Conservation (phyloP, 495 filamentous ascomycete species). For the Daldinia vernicosa region DNA sequence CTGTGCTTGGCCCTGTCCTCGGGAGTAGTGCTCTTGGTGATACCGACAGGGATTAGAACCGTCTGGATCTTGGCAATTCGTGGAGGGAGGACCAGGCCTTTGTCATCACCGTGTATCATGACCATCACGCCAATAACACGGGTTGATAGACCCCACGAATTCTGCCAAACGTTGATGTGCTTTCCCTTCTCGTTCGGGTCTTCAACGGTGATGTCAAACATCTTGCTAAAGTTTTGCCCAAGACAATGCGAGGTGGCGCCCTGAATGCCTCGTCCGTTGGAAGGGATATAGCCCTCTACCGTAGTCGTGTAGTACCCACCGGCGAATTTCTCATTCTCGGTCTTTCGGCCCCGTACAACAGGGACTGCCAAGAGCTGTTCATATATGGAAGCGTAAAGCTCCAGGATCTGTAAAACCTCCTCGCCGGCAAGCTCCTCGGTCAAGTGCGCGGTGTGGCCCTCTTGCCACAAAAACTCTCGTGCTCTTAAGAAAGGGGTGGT, state of each 20-base stretch:
- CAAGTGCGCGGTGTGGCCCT: conserved; percentile 95
- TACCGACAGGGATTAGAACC: conserved; percentile 90
- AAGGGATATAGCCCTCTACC: conserved; percentile 92
- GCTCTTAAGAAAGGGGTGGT: conserved; percentile 93
- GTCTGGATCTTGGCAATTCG: conserved; percentile 86
- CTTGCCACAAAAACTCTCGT: conserved; percentile 97
- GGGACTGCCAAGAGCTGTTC: conserved; percentile 93
- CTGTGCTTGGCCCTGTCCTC: conserved; percentile 78
- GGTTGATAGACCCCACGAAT: conserved; percentile 97
- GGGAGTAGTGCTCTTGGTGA: conserved; percentile 83
- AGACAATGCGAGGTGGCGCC: conserved; percentile 93
- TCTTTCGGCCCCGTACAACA: conserved; percentile 89
- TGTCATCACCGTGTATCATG: conserved; percentile 95
- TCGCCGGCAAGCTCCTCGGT: conserved; percentile 77
- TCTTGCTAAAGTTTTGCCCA: conserved; percentile 96
- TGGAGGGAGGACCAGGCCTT: conserved; percentile 90
- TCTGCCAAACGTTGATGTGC: conserved; percentile 91
- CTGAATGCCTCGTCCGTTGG: conserved; percentile 95
- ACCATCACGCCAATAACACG: conserved; percentile 97
- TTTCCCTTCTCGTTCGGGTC: conserved; percentile 85
- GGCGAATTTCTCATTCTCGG: conserved; percentile 95
- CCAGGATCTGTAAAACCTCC: conserved; percentile 93
- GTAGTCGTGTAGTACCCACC: conserved; percentile 96
- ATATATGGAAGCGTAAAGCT: conserved; percentile 89
- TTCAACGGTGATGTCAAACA: conserved; percentile 98